Conservation (phyloP, 441 rosid species). For the Erodium moschatum region DNA sequence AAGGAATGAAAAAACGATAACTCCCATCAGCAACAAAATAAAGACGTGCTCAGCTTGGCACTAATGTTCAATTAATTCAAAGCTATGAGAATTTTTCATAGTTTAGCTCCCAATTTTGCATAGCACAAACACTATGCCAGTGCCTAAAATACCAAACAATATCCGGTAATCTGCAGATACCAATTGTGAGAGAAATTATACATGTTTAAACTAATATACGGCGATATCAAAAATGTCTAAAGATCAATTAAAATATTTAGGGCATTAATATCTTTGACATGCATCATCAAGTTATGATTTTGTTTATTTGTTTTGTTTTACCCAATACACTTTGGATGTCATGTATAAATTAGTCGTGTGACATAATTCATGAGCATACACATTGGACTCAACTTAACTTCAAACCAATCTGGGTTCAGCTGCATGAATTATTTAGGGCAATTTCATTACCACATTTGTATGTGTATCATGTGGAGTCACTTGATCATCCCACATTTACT, state of each 20-base stretch:
- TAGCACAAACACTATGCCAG: neutral
- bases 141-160: neutral
- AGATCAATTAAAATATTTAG: neutral
- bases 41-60: neutral
- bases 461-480: too few relatives aligned
- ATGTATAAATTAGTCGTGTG: neutral
- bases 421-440: neutral
- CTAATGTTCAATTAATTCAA: neutral
- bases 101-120: neutral
- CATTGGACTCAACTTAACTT: neutral
- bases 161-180: neutral
- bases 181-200: neutral
- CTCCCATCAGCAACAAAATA: neutral
- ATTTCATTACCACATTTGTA: neutral
- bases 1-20: neutral
- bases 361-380: neutral
- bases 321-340: neutral
- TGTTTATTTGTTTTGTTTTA: too few relatives aligned
- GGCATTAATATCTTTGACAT: neutral
- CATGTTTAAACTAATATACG: neutral
- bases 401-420: neutral
- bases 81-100: neutral
- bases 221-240: slow-evolving; percentile 3
- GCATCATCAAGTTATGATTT: neutral
- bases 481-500: neutral